These are phyloP conservation scores for Wickerhamomyces canadensis DNA, from an alignment of 805 yeast genomes.

Conservation along the genomic window DNA sequence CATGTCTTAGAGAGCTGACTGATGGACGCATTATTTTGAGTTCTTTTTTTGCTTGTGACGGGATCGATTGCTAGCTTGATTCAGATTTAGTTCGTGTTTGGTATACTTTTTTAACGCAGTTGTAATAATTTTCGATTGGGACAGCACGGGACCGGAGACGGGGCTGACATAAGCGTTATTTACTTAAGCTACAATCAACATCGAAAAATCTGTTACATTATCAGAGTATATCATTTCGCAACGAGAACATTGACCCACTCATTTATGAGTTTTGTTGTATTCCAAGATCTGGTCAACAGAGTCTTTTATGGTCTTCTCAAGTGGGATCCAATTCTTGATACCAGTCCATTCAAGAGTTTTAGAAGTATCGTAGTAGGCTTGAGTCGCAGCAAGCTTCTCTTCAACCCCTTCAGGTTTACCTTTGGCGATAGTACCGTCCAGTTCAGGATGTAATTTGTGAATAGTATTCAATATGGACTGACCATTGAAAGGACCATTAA, in stretches of 20 bases:
- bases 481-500: slow-evolving; percentile 10
- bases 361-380: slow-evolving; percentile 5
- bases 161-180: not conserved
- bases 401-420: slow-evolving; percentile 18
- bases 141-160: not conserved
- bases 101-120: too few relatives aligned
- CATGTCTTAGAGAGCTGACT: slow-evolving; percentile 16
- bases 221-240: too few relatives aligned
- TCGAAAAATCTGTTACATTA: too few relatives aligned
- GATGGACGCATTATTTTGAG: slow-evolving; percentile 27
- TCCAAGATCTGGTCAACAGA: slow-evolving; percentile 28
- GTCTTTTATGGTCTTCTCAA: slow-evolving; percentile 35
- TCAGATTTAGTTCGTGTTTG: too few relatives aligned
- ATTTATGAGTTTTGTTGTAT: not conserved
- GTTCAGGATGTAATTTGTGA: slow-evolving; percentile 30
- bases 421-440: slow-evolving; percentile 32
- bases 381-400: not conserved
- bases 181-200: too few relatives aligned
- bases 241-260: too few relatives aligned
- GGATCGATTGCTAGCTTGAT: too few relatives aligned
- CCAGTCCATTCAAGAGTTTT: slow-evolving; percentile 3
- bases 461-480: slow-evolving; percentile 14
- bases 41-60: too few relatives aligned
- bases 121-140: not conserved
- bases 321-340: slow-evolving; percentile 21